Conservation (phyloP, 208 protist genomes). For the Acanthamoeba culbertsoni region DNA sequence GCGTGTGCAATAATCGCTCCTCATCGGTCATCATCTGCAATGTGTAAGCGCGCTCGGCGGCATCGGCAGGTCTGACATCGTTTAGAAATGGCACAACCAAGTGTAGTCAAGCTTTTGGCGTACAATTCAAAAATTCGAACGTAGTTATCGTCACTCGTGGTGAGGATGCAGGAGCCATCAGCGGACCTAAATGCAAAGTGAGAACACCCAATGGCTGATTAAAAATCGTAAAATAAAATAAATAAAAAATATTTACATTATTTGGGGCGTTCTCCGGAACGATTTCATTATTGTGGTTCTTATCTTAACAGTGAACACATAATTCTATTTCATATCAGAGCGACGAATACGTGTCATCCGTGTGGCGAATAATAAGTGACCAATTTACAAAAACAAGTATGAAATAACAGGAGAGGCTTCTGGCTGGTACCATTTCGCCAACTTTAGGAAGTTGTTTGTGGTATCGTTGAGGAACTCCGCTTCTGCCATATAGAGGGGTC, state of each 20-base stretch:
- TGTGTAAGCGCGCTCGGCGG: not conserved
- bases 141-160: slow-evolving; percentile 27
- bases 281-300: too few species aligned
- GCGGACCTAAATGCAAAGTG: not conserved
- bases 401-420: not conserved
- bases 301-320: not conserved
- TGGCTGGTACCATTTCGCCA: not conserved
- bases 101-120: not conserved
- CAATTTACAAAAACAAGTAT: not conserved
- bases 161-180: not conserved
- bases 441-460: slow-evolving; percentile 26
- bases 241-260: too few species aligned
- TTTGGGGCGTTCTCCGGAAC: too few species aligned
- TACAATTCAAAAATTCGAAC: slow-evolving; percentile 45
- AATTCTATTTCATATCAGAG: not conserved
- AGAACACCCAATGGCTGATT: not conserved
- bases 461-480: not conserved
- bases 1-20: not conserved
- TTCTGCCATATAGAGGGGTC: not conserved
- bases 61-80: not conserved
- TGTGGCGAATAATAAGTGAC: too few species aligned
- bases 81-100: not conserved
- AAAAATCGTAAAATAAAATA: not conserved
- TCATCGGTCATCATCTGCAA: not conserved
- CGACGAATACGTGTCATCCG: too few species aligned